These are phyloP conservation scores for Psidium friedrichsthalianum DNA, from an alignment of 345 rosid genomes.

Conservation along the genomic window DNA sequence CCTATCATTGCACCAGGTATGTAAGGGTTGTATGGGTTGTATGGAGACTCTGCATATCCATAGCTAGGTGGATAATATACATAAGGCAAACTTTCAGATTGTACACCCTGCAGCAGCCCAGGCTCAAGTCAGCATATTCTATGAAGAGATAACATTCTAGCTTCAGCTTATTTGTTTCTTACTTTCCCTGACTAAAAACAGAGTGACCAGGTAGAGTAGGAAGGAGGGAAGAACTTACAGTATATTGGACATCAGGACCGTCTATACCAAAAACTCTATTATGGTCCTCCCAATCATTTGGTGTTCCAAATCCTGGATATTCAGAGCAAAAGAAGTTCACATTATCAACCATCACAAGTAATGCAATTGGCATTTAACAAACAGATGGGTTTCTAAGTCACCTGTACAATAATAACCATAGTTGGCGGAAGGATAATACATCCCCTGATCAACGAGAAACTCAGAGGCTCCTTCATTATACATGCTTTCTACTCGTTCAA, in stretches of 20 bases:
- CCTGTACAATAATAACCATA: slow-evolving; percentile 96
- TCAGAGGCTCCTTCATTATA: slow-evolving; percentile 75
- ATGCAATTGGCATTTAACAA: neutral
- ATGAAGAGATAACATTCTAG: neutral
- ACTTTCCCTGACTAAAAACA: neutral
- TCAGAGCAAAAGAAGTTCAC: neutral
- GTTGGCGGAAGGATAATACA: slow-evolving; percentile 63
- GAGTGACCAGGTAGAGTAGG: neutral
- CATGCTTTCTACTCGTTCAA: slow-evolving; percentile 54
- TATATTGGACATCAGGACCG: slow-evolving; percentile 71
- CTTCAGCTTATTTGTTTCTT: neutral
- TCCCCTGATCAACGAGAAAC: slow-evolving; percentile 58
- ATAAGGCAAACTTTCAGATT: slow-evolving; percentile 71
- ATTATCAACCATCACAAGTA: neutral
- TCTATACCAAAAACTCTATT: slow-evolving; percentile 63
- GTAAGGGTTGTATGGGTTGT: slow-evolving; percentile 86
- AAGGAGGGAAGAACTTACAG: slow-evolving; percentile 22
- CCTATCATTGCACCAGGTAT: slow-evolving; percentile 76
- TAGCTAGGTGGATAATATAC: slow-evolving; percentile 72
- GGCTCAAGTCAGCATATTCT: neutral
- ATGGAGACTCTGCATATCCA: slow-evolving; percentile 82
- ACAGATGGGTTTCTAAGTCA: slow-evolving; percentile 4
- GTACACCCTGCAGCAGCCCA: slow-evolving; percentile 52
- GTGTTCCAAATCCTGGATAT: slow-evolving; percentile 67
- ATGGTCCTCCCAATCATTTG: slow-evolving; percentile 93